Percentiles rank a stretch among this genome's conserved stretches.
Evolutionary conservation across 495 filamentous ascomycete genomes (phyloP).

Genomic region (Platismatia glauca): DNA sequence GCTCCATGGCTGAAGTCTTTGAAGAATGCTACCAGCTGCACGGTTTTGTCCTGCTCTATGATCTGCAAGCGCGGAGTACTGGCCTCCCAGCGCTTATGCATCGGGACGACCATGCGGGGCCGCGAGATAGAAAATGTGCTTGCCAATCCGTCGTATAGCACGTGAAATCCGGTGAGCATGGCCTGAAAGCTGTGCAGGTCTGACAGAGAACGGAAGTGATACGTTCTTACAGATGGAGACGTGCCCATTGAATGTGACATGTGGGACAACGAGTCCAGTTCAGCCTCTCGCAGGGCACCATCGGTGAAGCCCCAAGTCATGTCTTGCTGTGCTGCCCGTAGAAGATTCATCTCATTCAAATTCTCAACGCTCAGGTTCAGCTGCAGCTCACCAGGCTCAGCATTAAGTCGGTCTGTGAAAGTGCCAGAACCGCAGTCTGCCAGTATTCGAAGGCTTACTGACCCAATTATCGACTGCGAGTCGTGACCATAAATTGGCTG

Average conservation of each 20-base stretch:
- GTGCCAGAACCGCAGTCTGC: constrained; percentile 57
- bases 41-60: constrained; percentile 58
- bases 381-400: constrained; percentile 66
- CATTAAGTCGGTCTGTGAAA: constrained; percentile 64
- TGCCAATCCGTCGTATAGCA: constrained; percentile 67
- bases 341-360: constrained; percentile 50
- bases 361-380: constrained; percentile 51
- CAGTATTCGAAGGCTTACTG: constrained; percentile 60
- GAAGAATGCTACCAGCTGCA: constrained; percentile 76
- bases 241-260: constrained; percentile 39
- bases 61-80: constrained; percentile 66
- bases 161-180: constrained; percentile 66
- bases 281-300: constrained; percentile 48
- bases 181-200: constrained; percentile 70
- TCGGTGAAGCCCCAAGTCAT: constrained; percentile 60
- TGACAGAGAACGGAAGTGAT: constrained; percentile 41
- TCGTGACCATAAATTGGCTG: constrained; percentile 33
- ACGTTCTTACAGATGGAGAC: constrained; percentile 42
- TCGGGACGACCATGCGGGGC: constrained; percentile 78
- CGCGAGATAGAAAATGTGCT: constrained; percentile 70
- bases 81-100: constrained; percentile 86
- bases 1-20: constrained; percentile 71
- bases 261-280: constrained; percentile 44
- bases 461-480: constrained; percentile 51
- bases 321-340: constrained; percentile 57